These are phyloP conservation scores for Francoa sonchifolia DNA, from an alignment of 441 rosid species.

Conservation along the genomic window DNA sequence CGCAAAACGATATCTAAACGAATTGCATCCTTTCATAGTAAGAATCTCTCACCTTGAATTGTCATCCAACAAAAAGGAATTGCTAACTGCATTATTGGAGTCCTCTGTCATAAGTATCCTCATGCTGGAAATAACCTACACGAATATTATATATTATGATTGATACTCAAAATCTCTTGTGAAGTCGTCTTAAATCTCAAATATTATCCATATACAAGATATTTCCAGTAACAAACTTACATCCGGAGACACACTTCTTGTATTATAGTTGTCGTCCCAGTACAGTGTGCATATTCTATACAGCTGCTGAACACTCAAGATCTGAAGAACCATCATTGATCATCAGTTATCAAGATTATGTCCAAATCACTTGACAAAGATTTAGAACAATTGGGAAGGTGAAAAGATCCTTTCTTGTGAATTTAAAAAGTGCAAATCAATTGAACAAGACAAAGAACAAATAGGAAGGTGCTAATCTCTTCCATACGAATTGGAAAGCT, in stretches of 20 bases:
- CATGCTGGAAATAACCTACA: constrained; percentile 93
- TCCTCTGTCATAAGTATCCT: constrained; percentile 93
- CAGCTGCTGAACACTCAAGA: constrained; percentile 94
- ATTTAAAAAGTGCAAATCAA: too few species aligned
- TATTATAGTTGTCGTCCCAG: constrained; percentile 97
- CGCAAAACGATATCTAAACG: background rate
- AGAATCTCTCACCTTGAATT: constrained; percentile 60
- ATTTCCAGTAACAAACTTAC: constrained; percentile 30
- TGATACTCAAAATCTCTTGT: too few species aligned
- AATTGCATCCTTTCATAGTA: background rate
- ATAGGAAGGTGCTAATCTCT: background rate
- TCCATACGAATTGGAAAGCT: too few species aligned
- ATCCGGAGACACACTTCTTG: constrained; percentile 82
- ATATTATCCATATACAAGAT: too few species aligned
- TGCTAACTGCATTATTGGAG: constrained; percentile 71
- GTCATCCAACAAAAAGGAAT: constrained; percentile 90
- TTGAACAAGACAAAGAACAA: background rate
- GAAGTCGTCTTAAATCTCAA: too few species aligned
- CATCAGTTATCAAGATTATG: too few species aligned
- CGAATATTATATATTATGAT: background rate
- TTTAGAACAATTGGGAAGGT: too few species aligned
- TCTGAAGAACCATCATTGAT: constrained; percentile 34
- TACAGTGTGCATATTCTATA: constrained; percentile 92
- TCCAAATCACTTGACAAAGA: too few species aligned
- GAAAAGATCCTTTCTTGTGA: too few species aligned